Percentiles rank a stretch among this genome's conserved stretches.
These are phyloP conservation scores for Leishmania tropica DNA, from an alignment of 208 protist genomes.

Conservation along the genomic window DNA sequence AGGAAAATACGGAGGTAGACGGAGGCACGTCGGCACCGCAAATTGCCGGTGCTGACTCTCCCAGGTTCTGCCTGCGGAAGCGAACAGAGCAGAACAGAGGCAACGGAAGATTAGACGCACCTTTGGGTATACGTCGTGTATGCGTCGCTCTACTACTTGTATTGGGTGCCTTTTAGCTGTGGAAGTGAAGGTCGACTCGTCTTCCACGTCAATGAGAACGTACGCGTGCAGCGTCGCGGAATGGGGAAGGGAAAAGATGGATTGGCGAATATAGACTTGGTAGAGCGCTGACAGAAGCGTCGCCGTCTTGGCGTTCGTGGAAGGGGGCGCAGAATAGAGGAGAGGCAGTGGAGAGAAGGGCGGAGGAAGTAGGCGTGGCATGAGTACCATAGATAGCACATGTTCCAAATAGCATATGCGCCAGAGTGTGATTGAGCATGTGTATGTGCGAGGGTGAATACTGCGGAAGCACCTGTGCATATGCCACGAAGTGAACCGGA, in stretches of 20 bases:
- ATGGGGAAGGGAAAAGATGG: background rate
- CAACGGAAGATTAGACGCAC: background rate
- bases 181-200: background rate
- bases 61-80: background rate
- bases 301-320: background rate
- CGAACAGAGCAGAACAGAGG: background rate
- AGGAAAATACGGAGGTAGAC: background rate
- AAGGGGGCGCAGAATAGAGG: background rate
- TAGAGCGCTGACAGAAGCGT: background rate
- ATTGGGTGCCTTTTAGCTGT: background rate
- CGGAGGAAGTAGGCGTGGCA: background rate
- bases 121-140: background rate
- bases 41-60: background rate
- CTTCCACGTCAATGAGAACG: background rate
- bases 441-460: background rate
- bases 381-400: background rate
- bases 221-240: background rate
- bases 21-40: background rate
- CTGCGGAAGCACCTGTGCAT: background rate
- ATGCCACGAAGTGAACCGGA: background rate
- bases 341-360: background rate
- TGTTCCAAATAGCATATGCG: background rate
- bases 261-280: background rate
- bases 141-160: background rate
- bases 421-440: background rate